phyloP scores from a whole-genome alignment of 495 filamentous ascomycete genomes.

The Tuber calosporum region DNA sequence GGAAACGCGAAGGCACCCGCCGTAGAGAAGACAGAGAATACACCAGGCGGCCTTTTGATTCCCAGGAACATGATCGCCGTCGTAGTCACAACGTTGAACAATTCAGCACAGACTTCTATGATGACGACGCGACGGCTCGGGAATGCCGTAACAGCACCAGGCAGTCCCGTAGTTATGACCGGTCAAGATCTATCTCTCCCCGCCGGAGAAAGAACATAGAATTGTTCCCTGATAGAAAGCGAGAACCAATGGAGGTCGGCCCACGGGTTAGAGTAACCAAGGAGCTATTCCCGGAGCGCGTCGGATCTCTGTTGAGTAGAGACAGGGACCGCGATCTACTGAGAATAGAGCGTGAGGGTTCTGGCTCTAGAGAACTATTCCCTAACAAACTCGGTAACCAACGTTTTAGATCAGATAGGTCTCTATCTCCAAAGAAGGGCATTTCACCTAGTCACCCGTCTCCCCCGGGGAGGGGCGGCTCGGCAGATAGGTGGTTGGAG shows the following conservation, averaged over 20 bases:
- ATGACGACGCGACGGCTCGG: slow-evolving; percentile 25
- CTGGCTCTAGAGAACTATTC: slow-evolving; percentile 25
- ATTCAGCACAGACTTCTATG: slow-evolving; percentile 33
- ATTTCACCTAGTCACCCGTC: not conserved
- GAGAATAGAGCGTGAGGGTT: not conserved
- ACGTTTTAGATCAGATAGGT: slow-evolving; percentile 20
- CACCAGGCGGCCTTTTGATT: slow-evolving; percentile 31
- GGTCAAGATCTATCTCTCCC: slow-evolving; percentile 24
- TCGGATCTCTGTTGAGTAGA: not conserved
- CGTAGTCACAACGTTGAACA: slow-evolving; percentile 24
- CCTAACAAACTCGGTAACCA: slow-evolving; percentile 16
- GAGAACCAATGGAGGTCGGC: slow-evolving; percentile 20
- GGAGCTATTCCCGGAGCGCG: slow-evolving; percentile 33
- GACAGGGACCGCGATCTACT: not conserved
- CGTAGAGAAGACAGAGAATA: slow-evolving; percentile 41
- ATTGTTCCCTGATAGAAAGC: slow-evolving; percentile 32
- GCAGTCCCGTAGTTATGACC: slow-evolving; percentile 23
- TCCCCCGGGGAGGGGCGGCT: not conserved
- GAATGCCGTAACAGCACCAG: not conserved
- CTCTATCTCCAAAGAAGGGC: slow-evolving; percentile 5
- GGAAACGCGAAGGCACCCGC: slow-evolving; percentile 39
- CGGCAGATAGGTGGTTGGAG: slow-evolving; percentile 13
- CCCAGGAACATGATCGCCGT: slow-evolving; percentile 29
- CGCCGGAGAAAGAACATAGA: slow-evolving; percentile 20
- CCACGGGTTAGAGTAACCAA: slow-evolving; percentile 12